A percentile compares a stretch with the other conserved stretches of the same genome.
These are phyloP conservation scores for Neospermospora avenae DNA, from an alignment of 2,329 filamentous ascomycete species.

Conservation along the genomic window DNA sequence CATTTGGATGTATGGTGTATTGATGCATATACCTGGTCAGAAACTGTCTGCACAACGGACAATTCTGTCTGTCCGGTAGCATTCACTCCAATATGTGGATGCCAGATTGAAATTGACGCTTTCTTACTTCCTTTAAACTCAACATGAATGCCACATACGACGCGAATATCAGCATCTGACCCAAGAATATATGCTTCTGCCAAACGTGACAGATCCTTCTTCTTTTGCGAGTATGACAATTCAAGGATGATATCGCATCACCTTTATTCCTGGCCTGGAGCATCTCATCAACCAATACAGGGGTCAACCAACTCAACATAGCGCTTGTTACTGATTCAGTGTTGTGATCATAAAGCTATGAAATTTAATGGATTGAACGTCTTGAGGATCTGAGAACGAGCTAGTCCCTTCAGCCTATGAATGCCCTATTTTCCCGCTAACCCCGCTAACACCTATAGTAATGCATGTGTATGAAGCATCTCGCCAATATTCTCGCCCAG, in stretches of 20 bases:
- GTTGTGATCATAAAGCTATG: too few relatives aligned
- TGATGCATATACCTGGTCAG: slow-evolving; percentile 16
- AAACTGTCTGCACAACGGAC: slow-evolving; percentile 19
- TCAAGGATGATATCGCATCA: slow-evolving; percentile 26
- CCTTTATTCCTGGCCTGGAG: too few relatives aligned
- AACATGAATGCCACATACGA: slow-evolving; percentile 33
- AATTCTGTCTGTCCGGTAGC: slow-evolving; percentile 20
- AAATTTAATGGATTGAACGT: slow-evolving; percentile 19
- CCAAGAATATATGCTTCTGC: slow-evolving; percentile 32
- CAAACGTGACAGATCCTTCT: slow-evolving; percentile 28
- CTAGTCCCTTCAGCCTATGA: too few relatives aligned
- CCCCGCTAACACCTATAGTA: too few relatives aligned
- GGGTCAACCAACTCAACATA: too few relatives aligned
- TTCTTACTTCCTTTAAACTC: slow-evolving; percentile 28
- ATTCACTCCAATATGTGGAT: slow-evolving; percentile 19
- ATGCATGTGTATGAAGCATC: slow-evolving; percentile 11
- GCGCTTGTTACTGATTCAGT: too few relatives aligned
- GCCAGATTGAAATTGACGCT: slow-evolving; percentile 20
- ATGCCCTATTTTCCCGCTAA: too few relatives aligned
- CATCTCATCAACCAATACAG: too few relatives aligned
- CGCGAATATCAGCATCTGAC: slow-evolving; percentile 26
- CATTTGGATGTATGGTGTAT: too few relatives aligned
- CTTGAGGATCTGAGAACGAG: too few relatives aligned
- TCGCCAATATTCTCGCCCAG: slow-evolving; percentile 14
- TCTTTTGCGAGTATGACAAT: slow-evolving; percentile 31